Percentiles rank a stretch among this genome's conserved stretches.
Evolutionary conservation across 305 asterid species (phyloP).

Genomic region (Salvia sclarea): DNA sequence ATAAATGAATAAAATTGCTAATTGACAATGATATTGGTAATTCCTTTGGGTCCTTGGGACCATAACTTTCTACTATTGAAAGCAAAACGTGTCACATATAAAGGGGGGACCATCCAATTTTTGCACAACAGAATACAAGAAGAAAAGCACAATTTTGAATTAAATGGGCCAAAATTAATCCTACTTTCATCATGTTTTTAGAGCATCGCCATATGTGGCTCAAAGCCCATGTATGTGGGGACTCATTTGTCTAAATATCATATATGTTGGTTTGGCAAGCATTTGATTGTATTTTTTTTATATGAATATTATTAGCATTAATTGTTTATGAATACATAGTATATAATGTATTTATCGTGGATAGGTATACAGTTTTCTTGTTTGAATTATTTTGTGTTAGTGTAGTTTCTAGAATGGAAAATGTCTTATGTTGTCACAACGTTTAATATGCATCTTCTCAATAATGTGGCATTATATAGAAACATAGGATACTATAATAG

Average conservation of each 20-base stretch:
- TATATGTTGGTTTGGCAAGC: too few species aligned
- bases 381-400: too few species aligned
- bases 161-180: slow-evolving; percentile 13
- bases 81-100: slow-evolving; percentile 25
- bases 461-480: too few species aligned
- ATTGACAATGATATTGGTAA: not conserved
- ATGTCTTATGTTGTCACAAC: not conserved
- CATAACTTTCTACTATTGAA: not conserved
- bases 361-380: too few species aligned
- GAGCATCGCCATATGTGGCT: slow-evolving; percentile 11
- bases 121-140: not conserved
- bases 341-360: too few species aligned
- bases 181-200: not conserved
- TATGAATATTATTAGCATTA: too few species aligned
- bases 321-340: too few species aligned
- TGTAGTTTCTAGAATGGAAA: not conserved
- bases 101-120: slow-evolving; percentile 24
- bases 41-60: not conserved
- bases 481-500: too few species aligned
- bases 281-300: too few species aligned
- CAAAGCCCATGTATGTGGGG: slow-evolving; percentile 19
- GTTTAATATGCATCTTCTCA: too few species aligned
- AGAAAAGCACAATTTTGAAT: not conserved
- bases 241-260: not conserved
- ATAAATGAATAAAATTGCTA: too few species aligned